A percentile compares a stretch with the other conserved stretches of the same genome.
phyloP scores from a whole-genome alignment of 345 rosid species.

The Geranium rotundifolium region DNA sequence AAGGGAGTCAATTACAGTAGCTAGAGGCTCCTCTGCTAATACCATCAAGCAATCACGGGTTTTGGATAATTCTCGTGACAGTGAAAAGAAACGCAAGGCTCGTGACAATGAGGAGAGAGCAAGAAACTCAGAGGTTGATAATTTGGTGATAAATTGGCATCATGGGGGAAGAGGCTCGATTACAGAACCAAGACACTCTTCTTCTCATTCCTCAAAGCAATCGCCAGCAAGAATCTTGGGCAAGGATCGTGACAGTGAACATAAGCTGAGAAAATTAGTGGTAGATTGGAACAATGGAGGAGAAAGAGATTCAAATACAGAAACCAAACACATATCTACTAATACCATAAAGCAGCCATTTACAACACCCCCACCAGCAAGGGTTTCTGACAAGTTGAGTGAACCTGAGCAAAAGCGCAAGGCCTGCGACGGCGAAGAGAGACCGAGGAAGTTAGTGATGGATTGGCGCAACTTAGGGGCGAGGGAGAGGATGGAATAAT shows the following conservation, averaged over 20 bases:
- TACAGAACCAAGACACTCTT: conserved; percentile 24
- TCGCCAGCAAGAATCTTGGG: conserved; percentile 32
- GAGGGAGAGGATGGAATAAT: neutral
- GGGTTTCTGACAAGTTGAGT: neutral
- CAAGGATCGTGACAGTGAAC: conserved; percentile 31
- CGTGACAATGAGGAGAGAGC: neutral
- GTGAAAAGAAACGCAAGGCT: neutral
- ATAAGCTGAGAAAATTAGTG: conserved; percentile 32
- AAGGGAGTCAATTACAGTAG: conserved; percentile 2
- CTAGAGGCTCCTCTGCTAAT: neutral
- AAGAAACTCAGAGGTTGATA: neutral
- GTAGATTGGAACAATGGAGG: conserved; percentile 17
- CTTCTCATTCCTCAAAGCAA: conserved; percentile 33
- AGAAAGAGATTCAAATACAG: too few relatives aligned
- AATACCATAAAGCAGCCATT: too few relatives aligned
- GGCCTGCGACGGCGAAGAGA: neutral
- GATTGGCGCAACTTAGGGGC: too few relatives aligned
- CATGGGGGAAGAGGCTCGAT: conserved; percentile 11
- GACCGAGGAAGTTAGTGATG: neutral
- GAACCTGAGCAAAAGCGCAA: neutral
- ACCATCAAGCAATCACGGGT: neutral
- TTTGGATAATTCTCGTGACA: neutral
- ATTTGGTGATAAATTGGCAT: neutral
- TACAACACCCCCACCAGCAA: too few relatives aligned
- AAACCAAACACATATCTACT: too few relatives aligned